Evolutionary conservation across 2,329 filamentous ascomycete species (phyloP).

Genomic region (Ramularia endophylla): DNA sequence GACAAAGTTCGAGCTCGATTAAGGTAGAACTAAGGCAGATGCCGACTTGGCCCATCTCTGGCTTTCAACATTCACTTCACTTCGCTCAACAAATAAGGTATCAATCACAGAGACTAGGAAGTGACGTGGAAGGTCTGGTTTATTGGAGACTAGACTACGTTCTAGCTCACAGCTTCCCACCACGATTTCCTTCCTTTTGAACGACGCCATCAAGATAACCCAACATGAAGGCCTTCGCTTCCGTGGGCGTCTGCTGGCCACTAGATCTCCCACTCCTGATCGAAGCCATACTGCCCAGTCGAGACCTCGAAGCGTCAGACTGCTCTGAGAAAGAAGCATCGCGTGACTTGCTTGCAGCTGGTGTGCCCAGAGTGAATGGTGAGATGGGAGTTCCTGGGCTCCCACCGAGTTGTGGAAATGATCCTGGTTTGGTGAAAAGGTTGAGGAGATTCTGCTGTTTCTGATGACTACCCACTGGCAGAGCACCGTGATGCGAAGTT

Average conservation of each 20-base stretch:
- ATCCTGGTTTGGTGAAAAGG: constrained; percentile 23
- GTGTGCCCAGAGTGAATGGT: constrained; percentile 29
- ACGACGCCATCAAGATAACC: constrained; percentile 33
- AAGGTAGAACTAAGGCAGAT: too few species aligned
- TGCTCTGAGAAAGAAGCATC: constrained; percentile 4
- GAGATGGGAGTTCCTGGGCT: constrained; percentile 28
- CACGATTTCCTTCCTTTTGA: constrained; percentile 24
- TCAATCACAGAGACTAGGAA: too few species aligned
- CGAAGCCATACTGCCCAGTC: constrained; percentile 22
- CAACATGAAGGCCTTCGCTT: constrained; percentile 32
- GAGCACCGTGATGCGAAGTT: constrained; percentile 7
- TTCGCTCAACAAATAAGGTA: too few species aligned
- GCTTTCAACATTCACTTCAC: too few species aligned
- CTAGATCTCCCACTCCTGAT: constrained; percentile 17
- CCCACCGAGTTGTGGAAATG: constrained; percentile 3
- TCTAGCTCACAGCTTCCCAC: not conserved
- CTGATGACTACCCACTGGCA: constrained; percentile 9
- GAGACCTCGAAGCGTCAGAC: constrained; percentile 13
- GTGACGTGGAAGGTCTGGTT: too few species aligned
- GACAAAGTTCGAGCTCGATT: too few species aligned
- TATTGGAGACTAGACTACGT: too few species aligned
- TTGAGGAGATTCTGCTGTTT: constrained; percentile 23
- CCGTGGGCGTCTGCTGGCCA: constrained; percentile 16
- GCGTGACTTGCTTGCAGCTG: constrained; percentile 10
- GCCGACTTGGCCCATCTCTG: too few species aligned